phyloP scores from a whole-genome alignment of 2,329 filamentous ascomycete genomes.

The Claviceps humidiphila region DNA sequence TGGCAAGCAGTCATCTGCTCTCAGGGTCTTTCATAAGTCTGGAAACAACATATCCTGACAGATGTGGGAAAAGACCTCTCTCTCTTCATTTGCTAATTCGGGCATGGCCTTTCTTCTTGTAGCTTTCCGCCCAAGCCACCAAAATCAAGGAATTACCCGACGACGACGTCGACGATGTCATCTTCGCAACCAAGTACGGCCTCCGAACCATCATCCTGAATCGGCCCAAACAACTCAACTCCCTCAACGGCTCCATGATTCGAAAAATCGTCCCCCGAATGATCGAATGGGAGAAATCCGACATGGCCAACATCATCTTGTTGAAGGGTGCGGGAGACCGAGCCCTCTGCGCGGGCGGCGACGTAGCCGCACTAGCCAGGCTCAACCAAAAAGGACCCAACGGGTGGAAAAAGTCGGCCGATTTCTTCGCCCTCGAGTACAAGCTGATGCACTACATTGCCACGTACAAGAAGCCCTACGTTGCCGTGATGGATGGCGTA shows the following conservation, averaged over 20 bases:
- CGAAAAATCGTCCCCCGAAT: conserved; percentile 84
- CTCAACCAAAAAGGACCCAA: conserved; percentile 55
- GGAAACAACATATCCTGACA: background rate
- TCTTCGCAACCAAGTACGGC: conserved; percentile 81
- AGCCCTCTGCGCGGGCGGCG: conserved; percentile 87
- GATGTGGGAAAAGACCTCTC: background rate
- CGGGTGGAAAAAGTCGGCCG: conserved; percentile 60
- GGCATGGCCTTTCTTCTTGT: background rate
- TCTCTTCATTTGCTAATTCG: background rate
- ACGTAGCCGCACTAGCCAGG: conserved; percentile 66
- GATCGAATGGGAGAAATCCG: conserved; percentile 87
- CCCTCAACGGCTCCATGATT: conserved; percentile 87
- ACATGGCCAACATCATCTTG: conserved; percentile 83
- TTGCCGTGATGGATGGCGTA: conserved; percentile 93
- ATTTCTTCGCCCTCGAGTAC: conserved; percentile 94
- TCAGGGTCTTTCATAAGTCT: background rate
- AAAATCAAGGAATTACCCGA: conserved; percentile 42
- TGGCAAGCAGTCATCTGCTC: background rate
- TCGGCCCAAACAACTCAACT: conserved; percentile 81
- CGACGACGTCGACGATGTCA: conserved; percentile 79
- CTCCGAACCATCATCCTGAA: conserved; percentile 90
- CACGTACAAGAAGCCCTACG: conserved; percentile 83
- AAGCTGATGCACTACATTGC: conserved; percentile 90
- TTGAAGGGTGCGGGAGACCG: conserved; percentile 79
- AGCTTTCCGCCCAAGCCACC: conserved; percentile 23